Base-by-base conservation (phyloP, 768 basidiomycete genomes). In the Phlebiopsis flavidoalba region DNA sequence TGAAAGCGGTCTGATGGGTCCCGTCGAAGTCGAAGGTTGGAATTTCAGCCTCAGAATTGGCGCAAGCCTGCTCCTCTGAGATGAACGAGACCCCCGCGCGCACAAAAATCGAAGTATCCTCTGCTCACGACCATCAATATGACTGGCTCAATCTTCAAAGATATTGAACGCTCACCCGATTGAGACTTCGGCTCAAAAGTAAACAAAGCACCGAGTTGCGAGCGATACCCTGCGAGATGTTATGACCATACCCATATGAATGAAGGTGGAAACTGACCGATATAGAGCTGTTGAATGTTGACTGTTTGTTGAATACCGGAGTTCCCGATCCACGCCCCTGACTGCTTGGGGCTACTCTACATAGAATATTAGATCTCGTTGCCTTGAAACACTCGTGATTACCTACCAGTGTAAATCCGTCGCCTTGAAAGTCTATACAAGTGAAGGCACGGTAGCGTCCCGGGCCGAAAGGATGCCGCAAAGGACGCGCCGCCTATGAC, bases 51-150 rank as follows among this genome's bases (percentile, higher is more conserved):
- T 84, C 80, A 5, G 85, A 85, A 62, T 84, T 86, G 2, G 72
- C 64, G 65, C 85, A 88, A 0, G 86, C 86, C 64, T 86, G 85
- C 1, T 76, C 76, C 21, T 75, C 73, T 4, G 85, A 87, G 55
- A 87, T 82, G 63, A 87, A 79, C 0, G 85, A 86, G 6, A 88
- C 79, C n/a, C 86, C 85, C 3, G 83, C 79, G n/a, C 85, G 81
- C 1, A 76, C 83, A 21, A 85, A 74, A 60, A 88, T 81, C 1
- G 77, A 73, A 0, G 80, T 81, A 8, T 67, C 61, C n/a, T 61
- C 64, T 60, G 10, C 5, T 24, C 26, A 31, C 26, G 26, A 31
- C 2, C 26, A 2, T 31, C 26, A 31, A 31, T 31, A 31, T 31
- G 6, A 31, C 26, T 2, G 6, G 26, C 6, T 6, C 26, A 31